Evolutionary conservation across 2,329 filamentous ascomycete species (phyloP), one percentile per base, ranked within the genome.

Genomic region (Apiospora arundinis): DNA sequence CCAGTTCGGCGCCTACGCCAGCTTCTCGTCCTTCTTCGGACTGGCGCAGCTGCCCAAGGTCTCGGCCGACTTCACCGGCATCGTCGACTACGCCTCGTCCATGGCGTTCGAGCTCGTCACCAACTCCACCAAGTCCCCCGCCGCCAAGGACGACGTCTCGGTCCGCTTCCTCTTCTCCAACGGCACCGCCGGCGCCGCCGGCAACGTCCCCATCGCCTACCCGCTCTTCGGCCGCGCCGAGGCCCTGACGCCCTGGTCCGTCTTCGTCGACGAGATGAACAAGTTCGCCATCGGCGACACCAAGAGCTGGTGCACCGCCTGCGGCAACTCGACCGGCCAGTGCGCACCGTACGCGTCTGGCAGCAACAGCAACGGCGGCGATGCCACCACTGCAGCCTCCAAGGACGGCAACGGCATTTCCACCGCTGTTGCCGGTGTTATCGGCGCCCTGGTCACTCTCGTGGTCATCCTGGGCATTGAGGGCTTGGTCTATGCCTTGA

Each of bases 61-160:
- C 1, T 88, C 86, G 72, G 75, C 82, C 0, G 84, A 93, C 80
- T 97, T 97, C 84, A 90, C 84, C 72, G 93, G 93, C 70, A 85
- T 97, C 16, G 90, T 92, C n/a, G 92, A 95, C 83, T 97, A 97
- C 77, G 94, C 94, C 6, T 92, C 91, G 2, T 90, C 90, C 74
- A 94, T 97, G 89, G 86, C 86, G 7, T 95, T 97, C 80, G 95
- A 97, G 85, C 83, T 92, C 28, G 84, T 91, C 70, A 89, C 89
- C 70, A 85, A 85, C 74, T 83, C 83, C 4, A 85, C 82, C 16
- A 70, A 77, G 67, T 75, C 78, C 6, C 73, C 76, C 71, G 52
- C 28, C 11, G 16, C 68, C 44, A 32, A 60, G 52, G 75, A 84
- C 42, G 85, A 90, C 69, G 83, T 91, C 74, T 84, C 81, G 14